Percentiles rank a stretch among this genome's conserved stretches.
Evolutionary conservation across 1,284 basidiomycete species (phyloP).

Genomic region (Laetiporus sulphureus): DNA sequence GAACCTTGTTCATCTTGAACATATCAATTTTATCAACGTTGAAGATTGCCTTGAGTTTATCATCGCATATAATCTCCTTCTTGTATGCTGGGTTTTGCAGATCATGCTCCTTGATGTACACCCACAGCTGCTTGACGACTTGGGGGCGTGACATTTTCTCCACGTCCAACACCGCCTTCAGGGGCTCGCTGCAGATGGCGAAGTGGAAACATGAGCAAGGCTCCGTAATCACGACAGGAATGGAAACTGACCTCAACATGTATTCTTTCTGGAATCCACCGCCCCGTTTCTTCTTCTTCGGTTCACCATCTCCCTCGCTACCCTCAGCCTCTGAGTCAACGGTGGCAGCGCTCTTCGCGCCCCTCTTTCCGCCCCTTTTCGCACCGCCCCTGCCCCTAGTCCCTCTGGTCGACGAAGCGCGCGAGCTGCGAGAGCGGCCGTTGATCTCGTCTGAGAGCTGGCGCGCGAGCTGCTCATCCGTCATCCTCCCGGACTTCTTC

Average conservation of each 20-base stretch:
- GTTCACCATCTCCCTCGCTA: constrained; percentile 31
- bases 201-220: not conserved
- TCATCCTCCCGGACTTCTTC: constrained; percentile 33
- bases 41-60: constrained; percentile 62
- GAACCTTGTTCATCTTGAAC: constrained; percentile 83
- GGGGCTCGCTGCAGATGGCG: constrained; percentile 41
- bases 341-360: constrained; percentile 45
- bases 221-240: not conserved
- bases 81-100: constrained; percentile 79
- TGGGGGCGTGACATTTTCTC: constrained; percentile 77
- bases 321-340: constrained; percentile 51
- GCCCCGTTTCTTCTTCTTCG: constrained; percentile 25
- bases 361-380: constrained; percentile 34
- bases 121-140: constrained; percentile 84
- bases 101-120: constrained; percentile 71
- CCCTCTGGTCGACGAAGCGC: constrained; percentile 24
- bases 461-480: constrained; percentile 65
- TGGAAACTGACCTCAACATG: constrained; percentile 52
- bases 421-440: constrained; percentile 45
- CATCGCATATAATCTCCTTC: constrained; percentile 79
- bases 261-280: constrained; percentile 78
- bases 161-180: constrained; percentile 50
- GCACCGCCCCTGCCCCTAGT: constrained; percentile 31
- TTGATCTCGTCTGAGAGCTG: constrained; percentile 70
- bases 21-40: constrained; percentile 74